Evolutionary conservation across 1,139 yeast genomes (phyloP), one percentile per base, ranked within the genome.

Genomic region (Candida sanyaensis): DNA sequence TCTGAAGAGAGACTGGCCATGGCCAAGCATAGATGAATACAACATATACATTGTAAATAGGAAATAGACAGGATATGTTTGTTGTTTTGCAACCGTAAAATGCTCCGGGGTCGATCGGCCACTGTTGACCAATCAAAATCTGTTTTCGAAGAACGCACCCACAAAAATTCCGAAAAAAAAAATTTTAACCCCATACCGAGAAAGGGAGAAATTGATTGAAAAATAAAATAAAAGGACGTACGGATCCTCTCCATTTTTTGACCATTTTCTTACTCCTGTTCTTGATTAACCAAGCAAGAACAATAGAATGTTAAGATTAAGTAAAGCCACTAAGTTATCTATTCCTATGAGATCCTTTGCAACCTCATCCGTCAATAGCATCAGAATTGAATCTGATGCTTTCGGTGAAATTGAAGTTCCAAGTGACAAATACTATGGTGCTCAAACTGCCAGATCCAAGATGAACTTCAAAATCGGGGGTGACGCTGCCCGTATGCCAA

Each of bases 381-480:
- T 75, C 51, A 85, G 98, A 76, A 81, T 81, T 51, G 99, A 93
- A 70, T 81, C 91, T 50, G 99, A 93, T 71, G 97, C 98, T 45
- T 93, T 93, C 64, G 99, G 99, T 59, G 96, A 89, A 64, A 87
- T 93, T 62, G 88, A 88, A 64, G 98, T 92, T 45, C 96, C 91
- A 50, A 73, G 81, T 52, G 79, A 87, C 63, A 85, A 83, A 66
- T 92, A 92, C 77, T 92, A 96, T 89, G 98, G 99, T 52, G 98
- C 99, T 39, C 99, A 93, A 75, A 93, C 99, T 51, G 97, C 95
- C 69, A 83, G 96, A 71, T 86, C 98, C 11, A 80, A 84, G 61
- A 88, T 86, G 72, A 93, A 93, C 79, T 93, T 93, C 78, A 88
- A 91, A 69, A 93, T 93, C 63, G 99, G 99, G 56, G 98, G 97